A percentile compares a stretch with the other conserved stretches of the same genome.
These are phyloP conservation scores for Neostapfia colusana DNA, from an alignment of 176 grass and related monocot genomes.

Conservation along the genomic window DNA sequence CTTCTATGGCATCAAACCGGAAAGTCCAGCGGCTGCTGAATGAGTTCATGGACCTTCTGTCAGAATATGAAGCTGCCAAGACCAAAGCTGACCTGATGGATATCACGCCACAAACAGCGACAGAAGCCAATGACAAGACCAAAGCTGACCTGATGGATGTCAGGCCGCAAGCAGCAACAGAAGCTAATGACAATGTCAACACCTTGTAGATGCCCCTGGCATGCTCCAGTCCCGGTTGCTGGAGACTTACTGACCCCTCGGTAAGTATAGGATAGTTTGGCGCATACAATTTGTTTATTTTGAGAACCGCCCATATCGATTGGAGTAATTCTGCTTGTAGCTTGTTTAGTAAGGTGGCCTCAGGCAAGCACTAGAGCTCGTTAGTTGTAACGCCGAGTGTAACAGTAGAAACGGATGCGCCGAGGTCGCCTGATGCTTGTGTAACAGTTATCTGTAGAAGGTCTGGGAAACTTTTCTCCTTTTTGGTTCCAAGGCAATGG, in stretches of 20 bases:
- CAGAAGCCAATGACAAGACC: neutral
- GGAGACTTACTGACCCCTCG: constrained; percentile 46
- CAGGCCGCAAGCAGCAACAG: neutral
- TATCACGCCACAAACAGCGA: neutral
- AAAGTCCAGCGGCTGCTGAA: constrained; percentile 91
- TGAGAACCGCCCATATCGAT: constrained; percentile 21
- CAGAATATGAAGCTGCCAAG: constrained; percentile 57
- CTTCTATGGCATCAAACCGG: constrained; percentile 81
- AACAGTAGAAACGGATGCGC: constrained; percentile 45
- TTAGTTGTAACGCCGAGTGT: constrained; percentile 45
- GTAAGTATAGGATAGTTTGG: constrained; percentile 49
- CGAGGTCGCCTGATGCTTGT: constrained; percentile 29
- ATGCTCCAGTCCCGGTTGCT: constrained; percentile 15
- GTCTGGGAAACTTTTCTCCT: constrained; percentile 14
- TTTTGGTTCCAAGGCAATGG: neutral
- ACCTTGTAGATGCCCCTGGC: constrained; percentile 6
- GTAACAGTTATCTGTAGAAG: constrained; percentile 46
- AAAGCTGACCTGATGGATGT: neutral
- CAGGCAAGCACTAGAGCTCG: constrained; percentile 10
- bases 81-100: constrained; percentile 49
- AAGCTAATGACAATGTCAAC: constrained; percentile 3
- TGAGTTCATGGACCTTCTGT: constrained; percentile 92
- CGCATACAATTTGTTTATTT: neutral
- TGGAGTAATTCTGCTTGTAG: constrained; percentile 35
- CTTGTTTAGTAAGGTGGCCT: constrained; percentile 29